These are phyloP conservation scores for Trypethelium eluteriae DNA, from an alignment of 495 filamentous ascomycete genomes.

Conservation along the genomic window DNA sequence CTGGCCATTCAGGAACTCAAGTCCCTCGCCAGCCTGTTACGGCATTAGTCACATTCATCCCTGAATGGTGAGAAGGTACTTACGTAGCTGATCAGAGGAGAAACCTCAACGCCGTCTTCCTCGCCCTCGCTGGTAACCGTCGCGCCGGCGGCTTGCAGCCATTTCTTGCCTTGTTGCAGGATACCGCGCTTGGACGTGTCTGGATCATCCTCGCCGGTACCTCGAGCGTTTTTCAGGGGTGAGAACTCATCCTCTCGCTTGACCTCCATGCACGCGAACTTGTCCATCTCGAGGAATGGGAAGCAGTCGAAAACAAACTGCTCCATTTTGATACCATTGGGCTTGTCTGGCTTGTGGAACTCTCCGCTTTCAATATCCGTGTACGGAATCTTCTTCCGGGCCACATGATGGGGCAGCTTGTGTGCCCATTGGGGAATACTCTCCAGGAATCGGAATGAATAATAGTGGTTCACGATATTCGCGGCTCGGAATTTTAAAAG, in stretches of 20 bases:
- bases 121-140: constrained; percentile 63
- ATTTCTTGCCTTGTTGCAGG: constrained; percentile 76
- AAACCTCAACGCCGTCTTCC: constrained; percentile 76
- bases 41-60: background rate
- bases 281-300: constrained; percentile 73
- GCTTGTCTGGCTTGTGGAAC: constrained; percentile 77
- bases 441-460: constrained; percentile 88
- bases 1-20: constrained; percentile 65
- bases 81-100: constrained; percentile 92
- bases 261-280: constrained; percentile 94
- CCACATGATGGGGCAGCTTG: constrained; percentile 87
- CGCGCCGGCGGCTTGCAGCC: constrained; percentile 72
- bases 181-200: constrained; percentile 88
- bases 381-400: constrained; percentile 95
- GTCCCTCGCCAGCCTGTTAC: constrained; percentile 75
- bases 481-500: constrained; percentile 93
- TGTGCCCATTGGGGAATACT: constrained; percentile 79
- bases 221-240: constrained; percentile 89
- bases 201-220: constrained; percentile 86
- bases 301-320: constrained; percentile 99
- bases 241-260: constrained; percentile 97
- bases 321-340: constrained; percentile 97
- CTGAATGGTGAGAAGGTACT: constrained; percentile 37
- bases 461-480: constrained; percentile 99
- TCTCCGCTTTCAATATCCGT: constrained; percentile 62